A percentile compares a stretch with the other conserved stretches of the same genome.
Conservation (phyloP, 306 rosid genomes). For the Erythrophleum fordii region DNA sequence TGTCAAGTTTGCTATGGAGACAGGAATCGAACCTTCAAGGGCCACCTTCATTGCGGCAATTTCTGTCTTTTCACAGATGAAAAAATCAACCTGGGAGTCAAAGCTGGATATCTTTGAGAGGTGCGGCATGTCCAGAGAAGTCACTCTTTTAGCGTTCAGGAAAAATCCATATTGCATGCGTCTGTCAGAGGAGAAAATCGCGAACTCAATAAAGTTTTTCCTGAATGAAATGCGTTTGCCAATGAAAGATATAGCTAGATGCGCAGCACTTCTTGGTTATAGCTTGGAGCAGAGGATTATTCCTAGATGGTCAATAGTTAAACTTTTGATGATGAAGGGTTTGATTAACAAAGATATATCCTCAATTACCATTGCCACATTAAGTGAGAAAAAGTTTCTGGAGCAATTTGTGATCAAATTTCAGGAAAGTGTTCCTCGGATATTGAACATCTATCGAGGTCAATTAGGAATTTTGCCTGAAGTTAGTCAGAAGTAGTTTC, state of each 20-base stretch:
- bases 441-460: not conserved
- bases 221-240: slow-evolving; percentile 24
- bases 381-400: not conserved
- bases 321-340: slow-evolving; percentile 19
- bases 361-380: rapidly evolving
- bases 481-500: not conserved
- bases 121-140: slow-evolving; percentile 40
- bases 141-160: slow-evolving; percentile 28
- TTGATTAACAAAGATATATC: not conserved
- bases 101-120: slow-evolving; percentile 12
- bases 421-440: not conserved
- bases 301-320: slow-evolving; percentile 42
- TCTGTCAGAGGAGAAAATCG: slow-evolving; percentile 8
- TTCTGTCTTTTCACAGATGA: not conserved
- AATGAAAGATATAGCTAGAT: slow-evolving; percentile 20
- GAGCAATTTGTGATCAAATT: not conserved
- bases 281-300: slow-evolving; percentile 43
- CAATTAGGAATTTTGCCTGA: not conserved
- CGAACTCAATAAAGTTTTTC: not conserved
- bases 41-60: slow-evolving; percentile 16
- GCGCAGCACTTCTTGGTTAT: not conserved
- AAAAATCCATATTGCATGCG: slow-evolving; percentile 30
- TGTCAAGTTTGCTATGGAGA: slow-evolving; percentile 17
- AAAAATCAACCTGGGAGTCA: not conserved
- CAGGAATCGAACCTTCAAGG: slow-evolving; percentile 24